Base-by-base conservation (phyloP, 179 eudicot species). In the Patellifolia procumbens region DNA sequence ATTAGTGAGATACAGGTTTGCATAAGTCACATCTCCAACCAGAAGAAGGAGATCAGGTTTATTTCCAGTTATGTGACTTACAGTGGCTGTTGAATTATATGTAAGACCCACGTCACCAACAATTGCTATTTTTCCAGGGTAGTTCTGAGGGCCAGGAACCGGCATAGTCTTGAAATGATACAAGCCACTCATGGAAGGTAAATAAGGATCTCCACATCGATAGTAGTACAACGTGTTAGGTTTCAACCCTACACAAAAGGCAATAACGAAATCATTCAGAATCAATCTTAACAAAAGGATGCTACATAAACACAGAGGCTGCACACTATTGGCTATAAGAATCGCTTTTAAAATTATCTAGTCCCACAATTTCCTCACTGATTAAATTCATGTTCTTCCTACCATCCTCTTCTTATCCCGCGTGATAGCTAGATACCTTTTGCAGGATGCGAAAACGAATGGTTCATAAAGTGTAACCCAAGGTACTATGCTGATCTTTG, bases 31-130 rank as follows among this genome's bases (percentile, higher is more conserved):
- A 69, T 95, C 99, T 13, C 99, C 99, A 43, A 95, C 91, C 78
- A 95, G 69, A 39, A 95, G 80, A 79, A 93, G 74, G 26, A 95
- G 91, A 85, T 95, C 93, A 19, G 99, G 99, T n/a, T 88, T 79
- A 81, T 88, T 91, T 51, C 85, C 88, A 8, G 74, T 81, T 79
- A 95, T 73, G 79, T 95, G 99, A 66, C 88, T 86, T 32, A 95
- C 58, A 20, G 98, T 95, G 31, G 85, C 73, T 4, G 98, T 89
- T 32, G 90, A 76, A 77, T 95, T 95, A 84, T 91, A 93, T 3
- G 99, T 93, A 46, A 95, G 97, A 73, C 99, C 99, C 37, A 93
- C 73, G 81, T 95, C 99, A 32, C 98, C 99, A 37, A 93, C 88
- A 48, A 95, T 75, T 15, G 92, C 99, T 71, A 95, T 90, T 80